Evolutionary conservation across 768 basidiomycete species (phyloP), one percentile per base, ranked within the genome.

Genomic region (Suillus subaureus): DNA sequence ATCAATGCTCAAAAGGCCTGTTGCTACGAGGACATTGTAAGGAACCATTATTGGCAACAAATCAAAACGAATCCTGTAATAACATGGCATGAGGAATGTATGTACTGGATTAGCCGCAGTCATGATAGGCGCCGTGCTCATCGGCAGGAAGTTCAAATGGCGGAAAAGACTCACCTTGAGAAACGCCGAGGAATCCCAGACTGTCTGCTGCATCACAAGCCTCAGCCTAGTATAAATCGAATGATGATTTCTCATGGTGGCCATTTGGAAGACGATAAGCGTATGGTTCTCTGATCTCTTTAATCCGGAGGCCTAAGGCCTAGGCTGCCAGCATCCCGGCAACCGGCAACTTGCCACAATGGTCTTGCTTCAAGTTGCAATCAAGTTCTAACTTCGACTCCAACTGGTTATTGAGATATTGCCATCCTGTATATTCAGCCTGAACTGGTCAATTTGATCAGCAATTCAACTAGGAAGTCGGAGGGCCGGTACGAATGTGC

Each of bases 11-110:
- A 39, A 16, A 26, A 35, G 54, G 18, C 33, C 31, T 35, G 66
- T 66, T 65, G 63, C 66, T 51, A 64, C 42, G 63, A 54, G 47
- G 37, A 55, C 45, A 58, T 47, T 13, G 54, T 35, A n/a, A 55
- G 54, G 54, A 55, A n/a, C 35, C 28, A 42, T 31, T 60, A 60
- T 28, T 60, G 3, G 40, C 58, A 13, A 42, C 58, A 21, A 42
- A 60, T 60, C 39, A 23, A 9, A 40, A 39, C 26, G 26, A 28
- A 58, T 40, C 26, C 18, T 40, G 33, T 18, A 42, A 16, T 28
- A 31, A 42, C 21, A 21, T 33, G 54, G 57, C 11, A 23, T 23
- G 35, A 16, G n/a, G 23, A 26, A 39, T 2, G 26, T 40, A 26
- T 26, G 57, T 7, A 40, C 39, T 28, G 26, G 16, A 42, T 42